Conservation (phyloP, 768 basidiomycete species). For the Hemileccinum rubropunctum region DNA sequence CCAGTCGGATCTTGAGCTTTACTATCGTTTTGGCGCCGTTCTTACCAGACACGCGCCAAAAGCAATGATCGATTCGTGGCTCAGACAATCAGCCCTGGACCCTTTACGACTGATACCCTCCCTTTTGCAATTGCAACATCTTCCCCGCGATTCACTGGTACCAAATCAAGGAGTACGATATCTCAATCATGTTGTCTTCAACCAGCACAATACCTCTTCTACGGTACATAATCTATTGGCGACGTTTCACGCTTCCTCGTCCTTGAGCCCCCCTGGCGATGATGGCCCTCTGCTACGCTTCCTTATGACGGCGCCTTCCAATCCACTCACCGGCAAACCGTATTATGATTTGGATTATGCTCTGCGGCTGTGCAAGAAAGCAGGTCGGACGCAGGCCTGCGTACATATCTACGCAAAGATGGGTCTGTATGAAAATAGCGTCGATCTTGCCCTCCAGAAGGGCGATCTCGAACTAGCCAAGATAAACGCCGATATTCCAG, state of each 20-base stretch:
- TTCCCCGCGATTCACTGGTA: constrained; percentile 65
- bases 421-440: constrained; percentile 95
- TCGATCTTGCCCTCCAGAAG: constrained; percentile 90
- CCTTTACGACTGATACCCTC: constrained; percentile 87
- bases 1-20: constrained; percentile 81
- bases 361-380: constrained; percentile 82
- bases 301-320: constrained; percentile 74
- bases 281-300: constrained; percentile 81
- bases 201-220: constrained; percentile 73
- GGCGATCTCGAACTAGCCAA: constrained; percentile 95
- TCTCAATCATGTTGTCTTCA: constrained; percentile 80
- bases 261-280: constrained; percentile 49
- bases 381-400: constrained; percentile 80
- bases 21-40: constrained; percentile 89
- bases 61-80: constrained; percentile 90
- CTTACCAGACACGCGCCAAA: constrained; percentile 85
- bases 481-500: constrained; percentile 92
- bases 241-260: constrained; percentile 71
- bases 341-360: constrained; percentile 99
- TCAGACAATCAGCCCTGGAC: constrained; percentile 76
- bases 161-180: constrained; percentile 90
- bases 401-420: constrained; percentile 97
- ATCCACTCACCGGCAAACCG: constrained; percentile 80
- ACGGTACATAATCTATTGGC: constrained; percentile 94
- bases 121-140: constrained; percentile 75